These are phyloP conservation scores for Xylariaceae sp. DNA, from an alignment of 2,329 filamentous ascomycete species.

Conservation along the genomic window DNA sequence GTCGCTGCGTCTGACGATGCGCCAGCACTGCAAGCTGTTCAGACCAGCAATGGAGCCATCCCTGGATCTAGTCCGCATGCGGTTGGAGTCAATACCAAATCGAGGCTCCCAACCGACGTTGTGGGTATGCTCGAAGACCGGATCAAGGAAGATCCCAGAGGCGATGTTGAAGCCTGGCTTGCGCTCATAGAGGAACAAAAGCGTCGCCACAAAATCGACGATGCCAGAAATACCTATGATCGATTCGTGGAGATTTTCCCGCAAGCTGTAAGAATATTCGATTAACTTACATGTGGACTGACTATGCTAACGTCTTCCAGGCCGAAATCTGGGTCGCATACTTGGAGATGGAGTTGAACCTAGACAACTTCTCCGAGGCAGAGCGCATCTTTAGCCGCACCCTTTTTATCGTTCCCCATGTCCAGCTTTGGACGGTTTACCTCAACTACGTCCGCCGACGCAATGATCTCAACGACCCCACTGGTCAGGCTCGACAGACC, in stretches of 20 bases:
- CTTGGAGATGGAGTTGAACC: conserved; percentile 80
- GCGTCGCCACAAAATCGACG: conserved; percentile 74
- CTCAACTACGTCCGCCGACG: conserved; percentile 90
- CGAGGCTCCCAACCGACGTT: conserved; percentile 57
- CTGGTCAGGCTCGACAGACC: conserved; percentile 68
- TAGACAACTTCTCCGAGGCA: conserved; percentile 74
- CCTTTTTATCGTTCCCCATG: conserved; percentile 71
- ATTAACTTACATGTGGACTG: too few relatives aligned
- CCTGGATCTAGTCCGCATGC: conserved; percentile 8
- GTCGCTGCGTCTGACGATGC: conserved; percentile 19
- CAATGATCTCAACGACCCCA: conserved; percentile 80
- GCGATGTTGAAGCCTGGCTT: conserved; percentile 89
- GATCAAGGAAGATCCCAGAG: conserved; percentile 85
- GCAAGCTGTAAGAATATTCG: conserved; percentile 65
- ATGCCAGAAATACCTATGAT: conserved; percentile 74
- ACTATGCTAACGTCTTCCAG: conserved; percentile 47
- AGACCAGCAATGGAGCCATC: conserved; percentile 16
- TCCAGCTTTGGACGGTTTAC: conserved; percentile 87
- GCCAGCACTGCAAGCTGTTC: conserved; percentile 7
- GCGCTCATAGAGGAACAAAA: conserved; percentile 80
- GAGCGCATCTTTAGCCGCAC: conserved; percentile 80
- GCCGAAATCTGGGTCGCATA: conserved; percentile 89
- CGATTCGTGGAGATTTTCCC: conserved; percentile 86
- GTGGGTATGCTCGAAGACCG: conserved; percentile 82
- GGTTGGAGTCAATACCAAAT: conserved; percentile 19